Evolutionary conservation across 345 rosid species (phyloP), one percentile per base, ranked within the genome.

Genomic region (Physaria fendleri): DNA sequence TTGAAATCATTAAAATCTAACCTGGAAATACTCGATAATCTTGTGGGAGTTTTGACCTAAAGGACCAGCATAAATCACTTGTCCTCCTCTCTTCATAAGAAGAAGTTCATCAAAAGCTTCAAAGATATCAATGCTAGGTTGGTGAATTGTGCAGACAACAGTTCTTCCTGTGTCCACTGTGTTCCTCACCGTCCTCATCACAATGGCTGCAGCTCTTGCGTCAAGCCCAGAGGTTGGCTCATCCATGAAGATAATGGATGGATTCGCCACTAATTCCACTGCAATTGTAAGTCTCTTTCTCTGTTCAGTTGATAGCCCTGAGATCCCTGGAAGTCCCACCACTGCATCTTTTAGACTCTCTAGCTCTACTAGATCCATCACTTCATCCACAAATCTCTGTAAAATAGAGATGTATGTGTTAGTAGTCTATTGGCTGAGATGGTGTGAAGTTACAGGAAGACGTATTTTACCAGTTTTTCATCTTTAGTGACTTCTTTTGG

Each of bases 151-250:
- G 75, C 95, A 89, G 29, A 89, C 94, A 6, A 89, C 91, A 3
- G 94, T 85, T 66, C 87, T 78, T 50, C 96, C 96, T 3, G 94
- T 88, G 61, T 89, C 97, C 57, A 85, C 94, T 0, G 91, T 89
- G 80, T 89, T 89, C 56, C 97, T 84, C 46, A 85, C 97, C 0
- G 97, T 78, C 59, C 97, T 85, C 97, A 85, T 89, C 21, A 89
- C 97, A 65, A 84, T 89, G 2, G 95, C 95, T 5, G 95, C 95
- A 22, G 95, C 97, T 23, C 85, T 81, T 1, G 97, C 95, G 37
- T 89, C 97, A 33, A 89, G 92, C 1, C 97, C 97, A 2, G 97
- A 86, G 3, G 97, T 89, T 2, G 95, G 97, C 62, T 89, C 97
- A 43, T 89, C 95, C 95, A 89, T 89, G 78, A 89, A 89, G 53